Percentiles rank a stretch among this genome's conserved stretches.
Conservation (phyloP, 805 yeast species). For the Metschnikowia sp. region DNA sequence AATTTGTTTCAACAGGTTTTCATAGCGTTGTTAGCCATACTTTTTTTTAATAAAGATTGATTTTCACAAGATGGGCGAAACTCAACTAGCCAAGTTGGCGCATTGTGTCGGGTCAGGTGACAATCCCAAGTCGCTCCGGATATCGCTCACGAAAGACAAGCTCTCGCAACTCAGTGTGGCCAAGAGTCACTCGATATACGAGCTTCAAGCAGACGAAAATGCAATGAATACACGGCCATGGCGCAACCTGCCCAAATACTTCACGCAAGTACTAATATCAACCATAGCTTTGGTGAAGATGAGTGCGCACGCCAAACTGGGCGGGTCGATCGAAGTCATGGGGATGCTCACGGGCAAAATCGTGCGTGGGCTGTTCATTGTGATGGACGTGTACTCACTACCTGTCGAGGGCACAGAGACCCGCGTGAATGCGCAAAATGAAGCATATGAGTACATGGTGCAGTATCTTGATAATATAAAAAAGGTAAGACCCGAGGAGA, state of each 20-base stretch:
- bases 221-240: slow-evolving; percentile 42
- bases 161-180: slow-evolving; percentile 4
- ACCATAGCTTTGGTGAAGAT: slow-evolving; percentile 71
- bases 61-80: neutral
- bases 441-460: slow-evolving; percentile 94
- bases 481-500: slow-evolving; percentile 46
- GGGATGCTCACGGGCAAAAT: slow-evolving; percentile 88
- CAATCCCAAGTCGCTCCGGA: slow-evolving; percentile 1
- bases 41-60: neutral
- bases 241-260: slow-evolving; percentile 56
- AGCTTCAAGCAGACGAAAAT: slow-evolving; percentile 6
- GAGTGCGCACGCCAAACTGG: slow-evolving; percentile 74
- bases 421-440: slow-evolving; percentile 89
- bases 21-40: slow-evolving; percentile 1
- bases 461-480: slow-evolving; percentile 62
- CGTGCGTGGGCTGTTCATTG: slow-evolving; percentile 51
- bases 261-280: slow-evolving; percentile 61
- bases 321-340: slow-evolving; percentile 90
- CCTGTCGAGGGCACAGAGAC: slow-evolving; percentile 98
- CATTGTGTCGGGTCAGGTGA: neutral
- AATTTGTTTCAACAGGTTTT: neutral
- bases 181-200: slow-evolving; percentile 12
- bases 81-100: slow-evolving; percentile 1
- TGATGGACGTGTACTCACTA: slow-evolving; percentile 77
- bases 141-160: slow-evolving; percentile 6